phyloP scores from a whole-genome alignment of 140 eudicot species.

The Flaveria floridana region DNA sequence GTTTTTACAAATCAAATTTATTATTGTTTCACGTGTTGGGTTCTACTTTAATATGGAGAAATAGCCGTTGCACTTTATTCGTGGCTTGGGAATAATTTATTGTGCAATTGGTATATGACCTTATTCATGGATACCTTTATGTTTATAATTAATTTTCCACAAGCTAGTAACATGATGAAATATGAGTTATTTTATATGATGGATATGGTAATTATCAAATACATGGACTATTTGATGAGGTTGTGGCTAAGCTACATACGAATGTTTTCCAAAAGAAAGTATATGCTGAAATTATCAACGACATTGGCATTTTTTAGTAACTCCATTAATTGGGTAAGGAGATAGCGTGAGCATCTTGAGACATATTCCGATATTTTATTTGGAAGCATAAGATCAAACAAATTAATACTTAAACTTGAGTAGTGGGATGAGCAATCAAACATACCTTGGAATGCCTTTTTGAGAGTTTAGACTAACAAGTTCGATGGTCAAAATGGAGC shows the following conservation, averaged over 20 bases:
- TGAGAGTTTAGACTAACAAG: not conserved
- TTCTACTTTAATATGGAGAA: not conserved
- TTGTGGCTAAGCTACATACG: not conserved
- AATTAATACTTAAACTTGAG: not conserved
- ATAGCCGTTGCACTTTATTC: not conserved
- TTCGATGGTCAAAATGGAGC: not conserved
- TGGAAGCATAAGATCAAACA: slow-evolving; percentile 8
- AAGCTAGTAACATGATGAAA: slow-evolving; percentile 19
- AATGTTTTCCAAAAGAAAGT: not conserved
- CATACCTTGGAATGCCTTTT: slow-evolving; percentile 1
- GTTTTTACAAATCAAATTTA: slow-evolving; percentile 10
- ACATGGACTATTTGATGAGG: not conserved
- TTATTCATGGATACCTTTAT: slow-evolving; percentile 10
- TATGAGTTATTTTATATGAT: not conserved
- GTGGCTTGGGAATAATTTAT: not conserved
- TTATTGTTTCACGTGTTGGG: slow-evolving; percentile 16
- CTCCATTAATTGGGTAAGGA: slow-evolving; percentile 4
- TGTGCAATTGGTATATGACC: not conserved
- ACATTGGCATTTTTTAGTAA: slow-evolving; percentile 14
- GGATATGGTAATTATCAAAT: slow-evolving; percentile 1
- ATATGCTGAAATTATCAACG: not conserved
- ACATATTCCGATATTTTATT: slow-evolving; percentile 3
- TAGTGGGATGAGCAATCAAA: not conserved
- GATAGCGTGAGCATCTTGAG: slow-evolving; percentile 20
- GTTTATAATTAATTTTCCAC: not conserved